These are phyloP conservation scores for Selenicereus undatus DNA, from an alignment of 148 eudicot species.

Conservation along the genomic window DNA sequence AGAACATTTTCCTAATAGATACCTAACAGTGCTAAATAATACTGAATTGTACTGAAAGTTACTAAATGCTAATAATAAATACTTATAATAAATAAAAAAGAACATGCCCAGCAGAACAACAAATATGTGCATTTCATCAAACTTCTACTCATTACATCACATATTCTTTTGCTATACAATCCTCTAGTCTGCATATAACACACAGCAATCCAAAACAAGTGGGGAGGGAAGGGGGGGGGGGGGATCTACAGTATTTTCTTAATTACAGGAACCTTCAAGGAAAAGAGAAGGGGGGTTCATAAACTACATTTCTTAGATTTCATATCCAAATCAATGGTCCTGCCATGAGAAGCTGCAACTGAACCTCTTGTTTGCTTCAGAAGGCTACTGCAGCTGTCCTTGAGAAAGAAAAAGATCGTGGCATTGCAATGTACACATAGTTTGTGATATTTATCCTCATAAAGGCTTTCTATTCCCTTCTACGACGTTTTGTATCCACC, in stretches of 20 bases:
- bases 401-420: neutral
- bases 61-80: no score
- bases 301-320: neutral
- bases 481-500: constrained; percentile 71
- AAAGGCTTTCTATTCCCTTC: constrained; percentile 31
- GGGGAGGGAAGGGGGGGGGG: neutral
- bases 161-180: neutral
- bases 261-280: constrained; percentile 1
- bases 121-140: neutral
- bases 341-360: constrained; percentile 1
- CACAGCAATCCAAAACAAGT: constrained; percentile 8
- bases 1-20: no score
- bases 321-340: neutral
- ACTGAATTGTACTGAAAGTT: no score
- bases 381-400: constrained; percentile 10
- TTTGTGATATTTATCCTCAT: neutral
- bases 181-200: constrained; percentile 11
- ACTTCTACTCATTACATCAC: neutral
- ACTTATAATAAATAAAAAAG: no score
- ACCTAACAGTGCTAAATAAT: no score
- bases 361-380: constrained; percentile 2
- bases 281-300: neutral
- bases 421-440: neutral
- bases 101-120: neutral
- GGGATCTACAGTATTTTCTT: neutral